phyloP scores from a whole-genome alignment of 768 basidiomycete genomes.

The Amanita exitialis region DNA sequence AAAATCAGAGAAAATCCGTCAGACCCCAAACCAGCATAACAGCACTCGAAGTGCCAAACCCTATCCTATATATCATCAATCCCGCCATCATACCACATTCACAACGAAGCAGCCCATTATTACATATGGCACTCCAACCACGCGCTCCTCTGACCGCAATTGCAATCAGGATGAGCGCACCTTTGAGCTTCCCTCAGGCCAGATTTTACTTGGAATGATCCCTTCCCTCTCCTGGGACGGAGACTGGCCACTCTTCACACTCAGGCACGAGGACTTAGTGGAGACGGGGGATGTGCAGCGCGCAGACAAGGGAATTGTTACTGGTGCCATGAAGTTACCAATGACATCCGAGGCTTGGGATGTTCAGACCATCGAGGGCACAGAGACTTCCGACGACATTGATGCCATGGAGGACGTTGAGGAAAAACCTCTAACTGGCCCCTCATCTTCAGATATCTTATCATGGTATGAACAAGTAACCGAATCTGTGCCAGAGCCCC shows the following conservation, averaged over 20 bases:
- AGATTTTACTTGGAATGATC: constrained; percentile 9
- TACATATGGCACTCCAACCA: constrained; percentile 3
- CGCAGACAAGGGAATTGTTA: constrained; percentile 1
- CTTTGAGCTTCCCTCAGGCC: constrained; percentile 9
- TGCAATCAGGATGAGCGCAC: not conserved
- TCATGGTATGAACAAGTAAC: constrained; percentile 10
- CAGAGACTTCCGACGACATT: constrained; percentile 1
- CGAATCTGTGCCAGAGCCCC: constrained; percentile 7
- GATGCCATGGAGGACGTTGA: constrained; percentile 4
- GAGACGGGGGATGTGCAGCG: constrained; percentile 3
- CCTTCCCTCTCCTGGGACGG: constrained; percentile 7
- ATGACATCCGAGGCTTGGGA: constrained; percentile 3
- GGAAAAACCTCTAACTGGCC: constrained; percentile 6
- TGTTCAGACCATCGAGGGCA: constrained; percentile 1
- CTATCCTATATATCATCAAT: constrained; percentile 8
- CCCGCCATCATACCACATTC: constrained; percentile 6
- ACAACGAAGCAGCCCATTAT: constrained; percentile 7
- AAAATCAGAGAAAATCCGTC: constrained; percentile 4
- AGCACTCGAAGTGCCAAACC: constrained; percentile 6
- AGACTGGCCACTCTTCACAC: constrained; percentile 6
- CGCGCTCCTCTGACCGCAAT: not conserved
- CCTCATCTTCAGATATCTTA: constrained; percentile 5
- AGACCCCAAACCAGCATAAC: constrained; percentile 1
- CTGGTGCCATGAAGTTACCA: constrained; percentile 4
- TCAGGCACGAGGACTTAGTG: constrained; percentile 1